phyloP scores from a whole-genome alignment of 805 yeast species.

The Pichia deserticola region DNA sequence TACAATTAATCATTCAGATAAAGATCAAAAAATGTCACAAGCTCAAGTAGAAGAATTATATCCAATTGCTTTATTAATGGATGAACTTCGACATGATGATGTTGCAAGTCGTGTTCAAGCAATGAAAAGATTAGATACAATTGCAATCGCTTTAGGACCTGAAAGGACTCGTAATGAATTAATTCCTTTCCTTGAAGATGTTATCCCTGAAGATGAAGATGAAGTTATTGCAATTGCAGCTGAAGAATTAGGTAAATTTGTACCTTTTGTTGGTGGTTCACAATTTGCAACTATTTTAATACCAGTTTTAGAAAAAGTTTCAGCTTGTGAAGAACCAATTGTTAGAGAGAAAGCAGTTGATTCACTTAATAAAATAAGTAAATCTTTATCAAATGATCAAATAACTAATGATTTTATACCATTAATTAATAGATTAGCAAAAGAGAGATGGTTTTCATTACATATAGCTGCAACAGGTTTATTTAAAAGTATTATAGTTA shows the following conservation, averaged over 20 bases:
- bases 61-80: slow-evolving; percentile 94
- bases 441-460: slow-evolving; percentile 91
- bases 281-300: slow-evolving; percentile 50
- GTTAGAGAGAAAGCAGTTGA: slow-evolving; percentile 93
- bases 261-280: slow-evolving; percentile 84
- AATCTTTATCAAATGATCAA: slow-evolving; percentile 55
- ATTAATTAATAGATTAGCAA: slow-evolving; percentile 66
- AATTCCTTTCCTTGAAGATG: slow-evolving; percentile 83
- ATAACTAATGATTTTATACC: slow-evolving; percentile 63
- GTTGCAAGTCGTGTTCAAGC: slow-evolving; percentile 90
- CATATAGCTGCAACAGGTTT: slow-evolving; percentile 90
- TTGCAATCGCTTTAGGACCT: slow-evolving; percentile 90
- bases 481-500: slow-evolving; percentile 59
- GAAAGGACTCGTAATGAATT: slow-evolving; percentile 86
- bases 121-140: slow-evolving; percentile 88
- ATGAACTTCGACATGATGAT: slow-evolving; percentile 91
- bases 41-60: slow-evolving; percentile 55
- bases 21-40: not conserved
- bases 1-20: not conserved
- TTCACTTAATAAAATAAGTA: slow-evolving; percentile 66
- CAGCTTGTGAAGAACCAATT: slow-evolving; percentile 91
- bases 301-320: slow-evolving; percentile 73
- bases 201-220: slow-evolving; percentile 95
- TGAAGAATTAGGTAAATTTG: slow-evolving; percentile 78
- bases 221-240: slow-evolving; percentile 94